Percentiles rank a stretch among this genome's conserved stretches.
phyloP scores from a whole-genome alignment of 306 rosid species.

The Fragaria iinumae region DNA sequence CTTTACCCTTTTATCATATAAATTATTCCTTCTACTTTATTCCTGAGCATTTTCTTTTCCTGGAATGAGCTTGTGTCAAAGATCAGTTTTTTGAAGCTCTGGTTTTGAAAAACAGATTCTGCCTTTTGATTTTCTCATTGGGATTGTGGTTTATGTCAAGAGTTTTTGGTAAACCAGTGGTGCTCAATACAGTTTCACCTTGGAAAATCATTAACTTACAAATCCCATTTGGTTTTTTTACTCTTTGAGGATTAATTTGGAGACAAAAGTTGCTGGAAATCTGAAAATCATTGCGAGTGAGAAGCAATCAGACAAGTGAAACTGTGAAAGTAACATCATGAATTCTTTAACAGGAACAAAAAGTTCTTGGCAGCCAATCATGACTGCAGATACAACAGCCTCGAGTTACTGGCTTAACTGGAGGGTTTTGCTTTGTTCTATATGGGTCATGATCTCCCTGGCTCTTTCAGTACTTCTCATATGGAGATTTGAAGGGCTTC shows the following conservation, averaged over 20 bases:
- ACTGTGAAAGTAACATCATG: slow-evolving; percentile 49
- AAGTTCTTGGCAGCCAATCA: slow-evolving; percentile 72
- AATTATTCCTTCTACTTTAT: slow-evolving; percentile 21
- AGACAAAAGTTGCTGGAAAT: slow-evolving; percentile 12
- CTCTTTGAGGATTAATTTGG: slow-evolving; percentile 20
- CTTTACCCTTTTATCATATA: slow-evolving; percentile 10
- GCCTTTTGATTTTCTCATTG: slow-evolving; percentile 13
- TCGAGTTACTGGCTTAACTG: slow-evolving; percentile 83
- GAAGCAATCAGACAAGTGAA: slow-evolving; percentile 7
- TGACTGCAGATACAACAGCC: slow-evolving; percentile 70
- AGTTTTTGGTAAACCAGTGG: not conserved
- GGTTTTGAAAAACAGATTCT: slow-evolving; percentile 12
- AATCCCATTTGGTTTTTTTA: slow-evolving; percentile 17
- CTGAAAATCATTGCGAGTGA: slow-evolving; percentile 22
- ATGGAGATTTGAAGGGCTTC: slow-evolving; percentile 51
- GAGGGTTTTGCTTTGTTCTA: slow-evolving; percentile 70
- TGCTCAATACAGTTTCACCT: not conserved
- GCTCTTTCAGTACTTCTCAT: slow-evolving; percentile 44
- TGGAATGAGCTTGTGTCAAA: not conserved
- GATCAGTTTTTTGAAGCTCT: slow-evolving; percentile 6
- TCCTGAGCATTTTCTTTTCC: slow-evolving; percentile 10
- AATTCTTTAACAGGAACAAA: slow-evolving; percentile 55
- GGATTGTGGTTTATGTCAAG: not conserved
- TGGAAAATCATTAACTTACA: not conserved
- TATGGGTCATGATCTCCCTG: slow-evolving; percentile 57